Base-by-base conservation (phyloP, 2,329 filamentous ascomycete genomes). In the Periconia sp. region DNA sequence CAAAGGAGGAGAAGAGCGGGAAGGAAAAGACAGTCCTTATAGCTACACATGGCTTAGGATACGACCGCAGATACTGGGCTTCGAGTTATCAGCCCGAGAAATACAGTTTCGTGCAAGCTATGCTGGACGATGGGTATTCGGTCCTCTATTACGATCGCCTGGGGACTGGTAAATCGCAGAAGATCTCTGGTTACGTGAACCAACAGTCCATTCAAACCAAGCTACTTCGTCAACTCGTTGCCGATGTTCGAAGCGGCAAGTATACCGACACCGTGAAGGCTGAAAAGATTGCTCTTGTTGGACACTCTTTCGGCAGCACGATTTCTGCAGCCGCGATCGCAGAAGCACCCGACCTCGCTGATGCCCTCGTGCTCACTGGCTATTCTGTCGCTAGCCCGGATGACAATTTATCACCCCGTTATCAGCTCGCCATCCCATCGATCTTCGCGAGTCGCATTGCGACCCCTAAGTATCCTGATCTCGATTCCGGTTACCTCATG, bases 141-240 rank as follows among this genome's bases (percentile, higher is more conserved):
- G 53, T 69, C 32, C 66, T 71, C 37, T 63, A 56, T 35, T 71
- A 69, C 43, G 67, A 71, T 43, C 62, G 69, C 21, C 48, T 70
- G 5, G 69, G 67, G 4, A 53, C 50, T 0, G 67, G 66, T 3
- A 24, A 54, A 33, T 67, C 63, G 8, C 19, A 24, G 16, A 50
- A 49, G 9, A 10, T 46, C 13, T 54, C 50, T 6, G 53, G 53
- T 12, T 56, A 40, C 49, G 54, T 36, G 43, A 59, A 47, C 48
- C 62, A 49, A 52, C 43, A 28, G 22, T 32, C 19, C 18, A 52
- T 22, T 37, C 57, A 53, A 41, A 38, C 37, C 10, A 46, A 46
- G 11, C 26, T 63, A 8, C 52, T 64, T 22, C 40, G 48, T 15
- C 37, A 47, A 8, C 25, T 60, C n/a, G 40, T 48, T 23, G 23